Conservation (phyloP, 192 early-diverging fungal genomes). For the Rhizophlyctis rosea region DNA sequence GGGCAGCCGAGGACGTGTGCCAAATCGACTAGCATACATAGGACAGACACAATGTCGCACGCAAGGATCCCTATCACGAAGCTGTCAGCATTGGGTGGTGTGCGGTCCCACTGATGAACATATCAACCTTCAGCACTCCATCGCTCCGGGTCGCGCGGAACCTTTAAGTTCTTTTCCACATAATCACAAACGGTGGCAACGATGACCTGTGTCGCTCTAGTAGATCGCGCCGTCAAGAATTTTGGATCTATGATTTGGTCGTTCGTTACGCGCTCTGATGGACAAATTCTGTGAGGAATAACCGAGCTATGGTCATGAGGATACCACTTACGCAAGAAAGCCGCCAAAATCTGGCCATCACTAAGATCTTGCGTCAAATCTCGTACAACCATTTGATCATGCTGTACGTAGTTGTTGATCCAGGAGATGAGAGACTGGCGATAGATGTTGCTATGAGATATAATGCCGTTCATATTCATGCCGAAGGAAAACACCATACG, state of each 20-base stretch:
- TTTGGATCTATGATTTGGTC: slow-evolving; percentile 18
- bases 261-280: slow-evolving; percentile 25
- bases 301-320: too few relatives aligned
- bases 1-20: slow-evolving; percentile 32
- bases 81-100: neutral
- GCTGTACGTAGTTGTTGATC: slow-evolving; percentile 25
- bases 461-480: too few relatives aligned
- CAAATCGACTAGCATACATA: slow-evolving; percentile 34
- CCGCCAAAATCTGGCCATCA: slow-evolving; percentile 24
- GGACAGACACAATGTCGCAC: slow-evolving; percentile 27
- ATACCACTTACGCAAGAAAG: slow-evolving; percentile 16
- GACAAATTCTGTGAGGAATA: neutral
- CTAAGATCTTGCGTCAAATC: slow-evolving; percentile 25
- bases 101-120: neutral
- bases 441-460: too few relatives aligned
- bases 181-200: slow-evolving; percentile 18
- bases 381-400: slow-evolving; percentile 19
- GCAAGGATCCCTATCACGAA: slow-evolving; percentile 13
- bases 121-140: slow-evolving; percentile 25
- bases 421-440: slow-evolving; percentile 28
- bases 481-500: too few relatives aligned
- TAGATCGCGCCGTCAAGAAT: slow-evolving; percentile 22
- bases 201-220: slow-evolving; percentile 21
- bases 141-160: slow-evolving; percentile 14
- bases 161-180: slow-evolving; percentile 24